Conservation (phyloP, 345 rosid species). For the Euphorbia tirucalli region DNA sequence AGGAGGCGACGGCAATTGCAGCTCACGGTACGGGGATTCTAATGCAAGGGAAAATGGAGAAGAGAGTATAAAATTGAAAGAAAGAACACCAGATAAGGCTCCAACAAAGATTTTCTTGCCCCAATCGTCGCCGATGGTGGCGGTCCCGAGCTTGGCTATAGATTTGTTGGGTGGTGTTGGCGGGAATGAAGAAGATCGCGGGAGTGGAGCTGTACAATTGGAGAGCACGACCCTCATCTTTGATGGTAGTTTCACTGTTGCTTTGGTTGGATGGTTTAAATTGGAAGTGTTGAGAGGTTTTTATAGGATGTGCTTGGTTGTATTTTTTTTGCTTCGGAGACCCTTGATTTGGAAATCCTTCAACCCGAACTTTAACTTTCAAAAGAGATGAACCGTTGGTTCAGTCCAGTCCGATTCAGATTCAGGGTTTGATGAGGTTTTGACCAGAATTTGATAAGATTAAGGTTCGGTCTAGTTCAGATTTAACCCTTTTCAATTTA, state of each 20-base stretch:
- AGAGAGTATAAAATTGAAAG: slow-evolving; percentile 54
- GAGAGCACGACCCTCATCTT: slow-evolving; percentile 52
- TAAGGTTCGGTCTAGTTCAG: too few species aligned
- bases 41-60: slow-evolving; percentile 43
- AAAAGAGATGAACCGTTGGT: too few species aligned
- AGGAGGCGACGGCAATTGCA: slow-evolving; percentile 18
- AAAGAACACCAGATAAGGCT: slow-evolving; percentile 54
- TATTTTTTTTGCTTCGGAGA: neutral
- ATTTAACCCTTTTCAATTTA: too few species aligned
- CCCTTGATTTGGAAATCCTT: neutral
- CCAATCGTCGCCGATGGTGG: slow-evolving; percentile 10
- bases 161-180: slow-evolving; percentile 17
- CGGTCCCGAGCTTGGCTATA: neutral
- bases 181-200: slow-evolving; percentile 17
- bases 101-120: slow-evolving; percentile 39
- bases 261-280: neutral
- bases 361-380: too few species aligned
- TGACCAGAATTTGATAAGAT: too few species aligned
- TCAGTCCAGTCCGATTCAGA: too few species aligned
- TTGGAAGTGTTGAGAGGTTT: neutral
- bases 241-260: too few species aligned
- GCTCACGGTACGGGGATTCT: slow-evolving; percentile 34
- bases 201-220: slow-evolving; percentile 25
- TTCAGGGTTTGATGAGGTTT: too few species aligned
- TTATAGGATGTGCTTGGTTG: neutral